Percentiles rank a stretch among this genome's conserved stretches.
Evolutionary conservation across 495 filamentous ascomycete genomes (phyloP).

Genomic region (Tuber calosporum): DNA sequence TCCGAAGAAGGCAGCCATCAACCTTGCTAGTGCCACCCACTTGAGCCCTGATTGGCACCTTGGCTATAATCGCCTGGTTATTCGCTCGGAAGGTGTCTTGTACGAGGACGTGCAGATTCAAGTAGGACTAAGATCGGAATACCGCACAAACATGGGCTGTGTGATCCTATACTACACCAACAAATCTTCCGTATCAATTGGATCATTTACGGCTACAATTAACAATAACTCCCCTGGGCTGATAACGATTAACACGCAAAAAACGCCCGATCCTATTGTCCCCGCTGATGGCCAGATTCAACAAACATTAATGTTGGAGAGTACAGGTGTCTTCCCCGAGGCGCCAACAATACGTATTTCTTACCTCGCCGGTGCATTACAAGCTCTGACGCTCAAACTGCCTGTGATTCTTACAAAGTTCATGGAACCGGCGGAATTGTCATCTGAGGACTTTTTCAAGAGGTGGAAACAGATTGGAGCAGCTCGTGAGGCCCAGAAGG

Average conservation of each 20-base stretch:
- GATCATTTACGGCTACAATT: constrained; percentile 86
- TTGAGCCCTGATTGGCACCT: constrained; percentile 89
- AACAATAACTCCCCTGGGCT: constrained; percentile 67
- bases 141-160: constrained; percentile 85
- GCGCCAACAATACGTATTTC: constrained; percentile 88
- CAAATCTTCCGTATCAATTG: constrained; percentile 73
- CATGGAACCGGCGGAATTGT: constrained; percentile 81
- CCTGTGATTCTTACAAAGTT: constrained; percentile 88
- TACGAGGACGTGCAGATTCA: constrained; percentile 95
- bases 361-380: constrained; percentile 87
- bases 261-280: constrained; percentile 77
- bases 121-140: constrained; percentile 86
- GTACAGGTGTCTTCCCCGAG: constrained; percentile 70
- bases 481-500: constrained; percentile 71
- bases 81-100: constrained; percentile 73
- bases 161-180: constrained; percentile 94
- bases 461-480: constrained; percentile 97
- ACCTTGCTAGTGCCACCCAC: constrained; percentile 86
- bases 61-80: constrained; percentile 78
- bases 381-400: constrained; percentile 84
- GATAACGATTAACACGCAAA: constrained; percentile 75
- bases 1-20: constrained; percentile 56
- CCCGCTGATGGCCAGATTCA: constrained; percentile 69
- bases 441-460: constrained; percentile 93
- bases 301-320: constrained; percentile 89